Evolutionary conservation across 2,329 filamentous ascomycete genomes (phyloP), one percentile per base, ranked within the genome.

Genomic region (Talaromyces sp.): DNA sequence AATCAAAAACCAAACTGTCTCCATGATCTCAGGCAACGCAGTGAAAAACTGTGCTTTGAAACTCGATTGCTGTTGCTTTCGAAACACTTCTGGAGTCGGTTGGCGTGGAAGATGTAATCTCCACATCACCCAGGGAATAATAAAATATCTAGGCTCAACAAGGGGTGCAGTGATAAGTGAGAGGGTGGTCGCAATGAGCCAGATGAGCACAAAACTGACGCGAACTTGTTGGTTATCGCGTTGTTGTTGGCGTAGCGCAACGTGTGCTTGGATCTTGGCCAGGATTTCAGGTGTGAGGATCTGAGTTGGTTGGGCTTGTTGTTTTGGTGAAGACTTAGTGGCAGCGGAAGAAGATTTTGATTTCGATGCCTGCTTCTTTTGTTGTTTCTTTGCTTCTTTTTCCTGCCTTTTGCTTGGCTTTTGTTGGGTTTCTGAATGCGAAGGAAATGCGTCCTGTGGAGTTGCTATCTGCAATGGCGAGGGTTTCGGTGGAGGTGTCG

Each of bases 121-220:
- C 90, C 92, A 97, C 66, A 97, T 86, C 8, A 97, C 83, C 91
- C 91, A 99, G 0, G 93, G 92, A 11, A 97, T 80, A 69, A 99
- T 95, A 72, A 96, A 96, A 73, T 99, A 99, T 13, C 94, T 84
- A 13, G 94, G 94, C 72, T 99, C 94, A 9, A 99, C 93, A 0
- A 99, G 81, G 0, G 94, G 92, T 0, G 94, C 92, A 0, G 91
- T 94, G 56, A 96, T 77, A 11, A 99, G 82, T 0, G 89, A 93
- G 3, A 96, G 78, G 0, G 87, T 69, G 0, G 91, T 91, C 0
- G 92, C 82, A 4, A 85, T 75, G 7, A 96, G 70, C 79, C 82
- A 87, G 31, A 86, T 73, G 21, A 86, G 68, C 11, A 84, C 73
- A 64, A 85, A 86, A 65, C 79, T 80, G 41, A 76, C 75, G 19